Percentiles rank a stretch among this genome's conserved stretches.
phyloP scores from a whole-genome alignment of 768 basidiomycete species.

The Xerocomellus amylosporus region DNA sequence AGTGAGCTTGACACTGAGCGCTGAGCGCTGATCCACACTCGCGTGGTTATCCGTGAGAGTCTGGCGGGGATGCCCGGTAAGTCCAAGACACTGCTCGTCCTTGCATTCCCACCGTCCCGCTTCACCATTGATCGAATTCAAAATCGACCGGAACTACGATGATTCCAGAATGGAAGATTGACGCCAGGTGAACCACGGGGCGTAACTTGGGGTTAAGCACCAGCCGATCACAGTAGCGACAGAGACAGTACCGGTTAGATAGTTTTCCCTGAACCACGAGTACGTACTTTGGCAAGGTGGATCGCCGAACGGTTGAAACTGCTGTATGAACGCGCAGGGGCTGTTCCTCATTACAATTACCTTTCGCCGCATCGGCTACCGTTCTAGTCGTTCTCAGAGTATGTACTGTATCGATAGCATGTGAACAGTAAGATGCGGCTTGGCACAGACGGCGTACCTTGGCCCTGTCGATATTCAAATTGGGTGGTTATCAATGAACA shows the following conservation, averaged over 20 bases:
- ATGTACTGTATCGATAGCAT: too few species aligned
- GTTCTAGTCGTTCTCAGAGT: not conserved
- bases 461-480: not conserved
- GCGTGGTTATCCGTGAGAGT: slow-evolving; percentile 6
- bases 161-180: not conserved
- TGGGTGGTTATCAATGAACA: not conserved
- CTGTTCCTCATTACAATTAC: not conserved
- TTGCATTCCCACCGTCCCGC: not conserved
- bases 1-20: slow-evolving; percentile 1
- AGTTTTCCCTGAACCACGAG: not conserved
- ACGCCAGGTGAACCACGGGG: not conserved
- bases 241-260: not conserved
- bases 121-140: not conserved
- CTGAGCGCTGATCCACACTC: slow-evolving; percentile 13
- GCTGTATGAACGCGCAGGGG: too few species aligned
- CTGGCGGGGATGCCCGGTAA: too few species aligned
- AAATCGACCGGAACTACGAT: not conserved
- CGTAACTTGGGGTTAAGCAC: not conserved
- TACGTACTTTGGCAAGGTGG: not conserved
- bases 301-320: too few species aligned
- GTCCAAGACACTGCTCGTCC: not conserved
- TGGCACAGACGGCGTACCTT: not conserved
- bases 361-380: not conserved
- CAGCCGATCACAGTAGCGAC: not conserved
- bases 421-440: not conserved